Base-by-base conservation (phyloP, 257 asterid genomes). In the Jasminum sambac region DNA sequence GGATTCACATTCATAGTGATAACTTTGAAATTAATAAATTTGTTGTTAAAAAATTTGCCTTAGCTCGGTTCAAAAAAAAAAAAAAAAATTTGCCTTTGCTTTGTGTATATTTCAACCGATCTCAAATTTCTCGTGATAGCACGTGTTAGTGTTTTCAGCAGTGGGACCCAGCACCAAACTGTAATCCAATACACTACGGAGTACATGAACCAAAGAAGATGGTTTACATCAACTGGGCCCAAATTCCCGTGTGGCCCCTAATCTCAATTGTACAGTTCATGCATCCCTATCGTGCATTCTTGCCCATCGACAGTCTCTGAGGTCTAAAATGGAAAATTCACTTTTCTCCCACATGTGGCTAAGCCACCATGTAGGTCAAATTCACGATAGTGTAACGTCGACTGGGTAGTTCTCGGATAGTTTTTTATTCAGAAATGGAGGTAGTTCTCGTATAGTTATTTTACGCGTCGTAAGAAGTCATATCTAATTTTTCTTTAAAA, bases 151-250 rank as follows among this genome's bases (percentile, higher is more conserved):
- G 16, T 5, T 17, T 3, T 7, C 17, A 13, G n/a, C 13, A 68
- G 46, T 63, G 67, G 67, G 67, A 21, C 67, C 43, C 66, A 1
- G 66, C 42, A 30, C 66, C 12, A 30, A 19, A 61, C 1, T 36
- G 9, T 46, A 46, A 46, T 46, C 44, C 30, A 16, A 36, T 38
- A 16, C 25, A 40, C 9, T 63, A 63, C 40, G 52, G 39, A 37
- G 14, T 24, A 12, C 37, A 36, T 73, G 74, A 78, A 74, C 79
- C 72, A 61, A 69, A 76, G 74, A 68, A 74, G 74, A 14, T 69
- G 67, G 72, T 65, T 66, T 66, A 70, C 79, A 50, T 73, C 19
- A 73, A 62, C 36, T 69, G 78, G 83, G 66, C 13, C 84, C 81
- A 77, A 65, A 16, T 3, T 8, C 43, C 42, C 41, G 67, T 75